These are phyloP conservation scores for Hymenoscyphus albidus DNA, from an alignment of 2,329 filamentous ascomycete species.

Conservation along the genomic window DNA sequence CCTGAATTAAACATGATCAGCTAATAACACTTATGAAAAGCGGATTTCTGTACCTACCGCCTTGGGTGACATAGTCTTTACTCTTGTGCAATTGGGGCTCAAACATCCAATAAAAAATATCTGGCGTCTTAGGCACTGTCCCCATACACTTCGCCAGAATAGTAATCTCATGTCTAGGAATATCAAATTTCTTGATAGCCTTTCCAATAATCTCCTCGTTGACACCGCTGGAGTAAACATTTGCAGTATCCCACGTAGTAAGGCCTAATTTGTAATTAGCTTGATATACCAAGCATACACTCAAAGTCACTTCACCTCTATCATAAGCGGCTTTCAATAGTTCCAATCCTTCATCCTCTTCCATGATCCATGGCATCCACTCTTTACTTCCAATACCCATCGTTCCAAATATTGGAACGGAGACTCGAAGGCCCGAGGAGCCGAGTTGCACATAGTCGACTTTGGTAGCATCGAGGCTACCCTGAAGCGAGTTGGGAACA, in stretches of 20 bases:
- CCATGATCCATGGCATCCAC: slow-evolving; percentile 50
- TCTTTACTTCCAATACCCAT: slow-evolving; percentile 56
- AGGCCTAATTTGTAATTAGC: slow-evolving; percentile 28
- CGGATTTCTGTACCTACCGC: slow-evolving; percentile 14
- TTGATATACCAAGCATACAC: not conserved
- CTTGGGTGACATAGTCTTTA: slow-evolving; percentile 46
- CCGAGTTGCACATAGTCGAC: slow-evolving; percentile 51
- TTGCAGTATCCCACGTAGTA: slow-evolving; percentile 54
- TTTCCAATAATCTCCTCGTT: slow-evolving; percentile 52
- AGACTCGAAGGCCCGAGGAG: slow-evolving; percentile 57
- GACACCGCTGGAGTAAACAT: slow-evolving; percentile 51
- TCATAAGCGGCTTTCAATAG: slow-evolving; percentile 18
- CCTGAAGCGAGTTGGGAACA: slow-evolving; percentile 6
- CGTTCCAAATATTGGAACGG: slow-evolving; percentile 58
- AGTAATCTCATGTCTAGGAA: slow-evolving; percentile 52
- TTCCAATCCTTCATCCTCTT: slow-evolving; percentile 47
- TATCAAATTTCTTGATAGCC: slow-evolving; percentile 54
- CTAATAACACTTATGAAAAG: not conserved
- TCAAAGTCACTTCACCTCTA: slow-evolving; percentile 6
- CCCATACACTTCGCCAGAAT: slow-evolving; percentile 53
- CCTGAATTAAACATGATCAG: slow-evolving; percentile 36
- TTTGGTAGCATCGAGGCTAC: slow-evolving; percentile 39
- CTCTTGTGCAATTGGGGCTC: slow-evolving; percentile 17
- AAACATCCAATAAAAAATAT: not conserved
- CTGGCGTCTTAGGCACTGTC: slow-evolving; percentile 41